Percentiles rank a stretch among this genome's conserved stretches.
These are phyloP conservation scores for Biscogniauxia marginata DNA, from an alignment of 2,329 filamentous ascomycete species.

Conservation along the genomic window DNA sequence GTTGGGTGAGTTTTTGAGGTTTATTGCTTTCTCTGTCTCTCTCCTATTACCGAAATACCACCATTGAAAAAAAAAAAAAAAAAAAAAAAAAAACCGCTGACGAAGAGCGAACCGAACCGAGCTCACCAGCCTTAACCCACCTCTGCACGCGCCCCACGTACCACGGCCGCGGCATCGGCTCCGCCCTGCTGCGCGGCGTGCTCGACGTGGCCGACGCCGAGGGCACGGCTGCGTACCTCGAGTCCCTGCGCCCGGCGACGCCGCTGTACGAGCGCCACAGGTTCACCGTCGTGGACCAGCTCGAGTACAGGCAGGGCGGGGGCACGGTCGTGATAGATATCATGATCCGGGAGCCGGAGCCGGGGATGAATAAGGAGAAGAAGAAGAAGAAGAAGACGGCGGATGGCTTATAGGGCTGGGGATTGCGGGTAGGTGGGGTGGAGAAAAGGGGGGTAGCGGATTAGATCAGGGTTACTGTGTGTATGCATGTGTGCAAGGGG, in stretches of 20 bases:
- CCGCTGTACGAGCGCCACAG: slow-evolving; percentile 25
- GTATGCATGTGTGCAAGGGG: no score
- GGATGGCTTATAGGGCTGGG: background rate
- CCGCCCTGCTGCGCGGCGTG: slow-evolving; percentile 20
- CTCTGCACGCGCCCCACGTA: slow-evolving; percentile 24
- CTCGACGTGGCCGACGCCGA: slow-evolving; percentile 26
- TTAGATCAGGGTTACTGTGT: no score
- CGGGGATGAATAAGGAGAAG: background rate
- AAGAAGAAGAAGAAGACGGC: background rate
- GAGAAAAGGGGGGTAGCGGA: no score
- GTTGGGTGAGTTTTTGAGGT: slow-evolving; percentile 27
- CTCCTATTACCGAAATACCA: no score
- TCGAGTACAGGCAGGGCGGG: slow-evolving; percentile 17
- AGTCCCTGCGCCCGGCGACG: slow-evolving; percentile 19
- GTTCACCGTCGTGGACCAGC: slow-evolving; percentile 19
- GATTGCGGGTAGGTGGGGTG: background rate
- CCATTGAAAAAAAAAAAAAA: background rate
- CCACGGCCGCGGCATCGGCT: slow-evolving; percentile 26
- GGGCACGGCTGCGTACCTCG: slow-evolving; percentile 20
- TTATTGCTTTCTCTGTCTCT: background rate
- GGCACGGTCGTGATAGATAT: slow-evolving; percentile 17
- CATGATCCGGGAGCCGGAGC: slow-evolving; percentile 19
- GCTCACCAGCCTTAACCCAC: slow-evolving; percentile 27
- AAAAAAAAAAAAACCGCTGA: no score
- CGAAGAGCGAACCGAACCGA: no score